These are phyloP conservation scores for Fonsecaea erecta DNA, from an alignment of 2,329 filamentous ascomycete genomes.

Conservation along the genomic window DNA sequence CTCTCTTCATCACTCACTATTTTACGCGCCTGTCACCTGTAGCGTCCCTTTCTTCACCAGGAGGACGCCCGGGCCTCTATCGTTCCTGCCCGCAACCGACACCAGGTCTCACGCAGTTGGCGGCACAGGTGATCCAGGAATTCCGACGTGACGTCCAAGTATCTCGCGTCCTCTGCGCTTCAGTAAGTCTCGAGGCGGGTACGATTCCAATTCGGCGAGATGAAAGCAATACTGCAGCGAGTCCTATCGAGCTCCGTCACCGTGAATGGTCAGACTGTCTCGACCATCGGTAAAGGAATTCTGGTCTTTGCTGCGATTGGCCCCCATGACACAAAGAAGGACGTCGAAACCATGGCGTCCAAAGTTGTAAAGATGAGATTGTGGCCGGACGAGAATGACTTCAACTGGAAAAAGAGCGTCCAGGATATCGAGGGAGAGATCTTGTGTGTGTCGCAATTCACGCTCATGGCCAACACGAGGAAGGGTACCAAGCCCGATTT, in stretches of 20 bases:
- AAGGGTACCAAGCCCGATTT: constrained; percentile 97
- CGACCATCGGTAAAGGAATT: constrained; percentile 86
- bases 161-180: not conserved
- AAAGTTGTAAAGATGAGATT: constrained; percentile 90
- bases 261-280: constrained; percentile 87
- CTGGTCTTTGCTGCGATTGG: constrained; percentile 90
- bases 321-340: constrained; percentile 86
- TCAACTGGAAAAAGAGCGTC: constrained; percentile 87
- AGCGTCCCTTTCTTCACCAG: not conserved
- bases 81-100: not conserved
- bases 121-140: not conserved
- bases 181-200: not conserved
- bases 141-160: not conserved
- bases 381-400: constrained; percentile 81
- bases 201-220: not conserved
- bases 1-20: not conserved
- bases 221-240: constrained; percentile 82
- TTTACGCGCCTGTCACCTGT: not conserved
- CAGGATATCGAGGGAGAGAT: constrained; percentile 88
- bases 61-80: not conserved
- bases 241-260: constrained; percentile 95
- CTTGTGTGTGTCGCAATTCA: constrained; percentile 98
- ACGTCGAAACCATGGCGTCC: constrained; percentile 78
- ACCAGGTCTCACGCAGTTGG: not conserved
- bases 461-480: constrained; percentile 86